Evolutionary conservation across 768 basidiomycete genomes (phyloP), one percentile per base, ranked within the genome.

Genomic region (Mycena kentingensis): DNA sequence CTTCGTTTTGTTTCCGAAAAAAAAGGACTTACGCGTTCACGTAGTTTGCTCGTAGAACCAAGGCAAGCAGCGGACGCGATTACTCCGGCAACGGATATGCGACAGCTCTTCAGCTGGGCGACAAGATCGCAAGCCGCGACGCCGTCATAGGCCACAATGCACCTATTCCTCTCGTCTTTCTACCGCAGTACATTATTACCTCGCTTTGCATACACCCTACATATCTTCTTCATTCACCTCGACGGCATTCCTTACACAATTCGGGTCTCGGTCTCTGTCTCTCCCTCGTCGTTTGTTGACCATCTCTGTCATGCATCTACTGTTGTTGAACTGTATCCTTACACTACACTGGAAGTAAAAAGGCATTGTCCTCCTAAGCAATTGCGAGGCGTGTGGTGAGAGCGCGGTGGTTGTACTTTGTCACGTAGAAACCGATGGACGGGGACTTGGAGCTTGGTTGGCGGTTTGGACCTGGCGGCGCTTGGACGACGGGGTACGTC

Each of bases 81-180:
- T 31, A 78, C 83, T 22, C 83, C 80, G 36, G 67, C 72, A 21
- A 73, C 81, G 55, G 89, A 91, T 62, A 79, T 90, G 77, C 85
- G 88, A 45, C 86, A 89, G 65, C 73, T 90, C 31, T 91, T 90
- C 70, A 81, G 79, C 60, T 89, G 90, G 89, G 82, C 88, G 43
- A 84, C 82, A 52, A 79, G 85, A 55, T 83, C 84, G 51, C 76
- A 76, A 59, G 61, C 75, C 51, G 35, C 50, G 16, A 55, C 58
- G 24, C 53, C 67, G 66, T 59, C 59, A 54, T 51, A 38, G 55
- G 67, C 44, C 52, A 42, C 34, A 26, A 29, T 57, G 68, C 22
- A 59, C 68, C 38, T 65, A 66, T 49, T n/a, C n/a, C 69, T 63
- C 66, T 63, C 51, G 57, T 55, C 43, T 18, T 51, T 34, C 24